Evolutionary conservation across 257 asterid genomes (phyloP).

Genomic region (Solanum sejunctum): DNA sequence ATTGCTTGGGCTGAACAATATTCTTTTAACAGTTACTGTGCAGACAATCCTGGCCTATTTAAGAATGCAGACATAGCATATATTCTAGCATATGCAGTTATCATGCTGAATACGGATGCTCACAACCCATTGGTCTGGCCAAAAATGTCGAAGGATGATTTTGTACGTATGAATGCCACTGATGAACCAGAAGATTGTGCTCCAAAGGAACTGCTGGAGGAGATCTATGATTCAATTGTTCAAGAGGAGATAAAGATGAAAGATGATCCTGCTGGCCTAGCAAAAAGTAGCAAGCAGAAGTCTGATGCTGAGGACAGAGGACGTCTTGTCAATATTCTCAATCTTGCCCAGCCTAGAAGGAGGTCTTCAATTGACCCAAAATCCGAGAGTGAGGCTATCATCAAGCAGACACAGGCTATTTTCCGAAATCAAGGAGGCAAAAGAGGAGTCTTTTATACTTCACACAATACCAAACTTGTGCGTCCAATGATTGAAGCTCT

Average conservation of each 20-base stretch:
- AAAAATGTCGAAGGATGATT: constrained; percentile 95
- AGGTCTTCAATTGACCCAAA: constrained; percentile 56
- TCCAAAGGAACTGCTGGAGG: constrained; percentile 87
- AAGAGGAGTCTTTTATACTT: constrained; percentile 85
- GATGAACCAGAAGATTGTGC: constrained; percentile 93
- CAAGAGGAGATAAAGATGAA: constrained; percentile 94
- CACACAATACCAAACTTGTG: constrained; percentile 79
- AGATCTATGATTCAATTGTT: constrained; percentile 88
- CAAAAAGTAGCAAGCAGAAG: constrained; percentile 66
- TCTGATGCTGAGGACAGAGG: constrained; percentile 72
- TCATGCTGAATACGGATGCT: constrained; percentile 98
- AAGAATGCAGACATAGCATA: constrained; percentile 97
- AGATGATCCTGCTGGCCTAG: constrained; percentile 56
- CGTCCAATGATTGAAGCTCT: constrained; percentile 96
- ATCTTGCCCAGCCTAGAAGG: constrained; percentile 85
- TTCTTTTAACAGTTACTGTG: constrained; percentile 67
- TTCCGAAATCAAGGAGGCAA: constrained; percentile 71
- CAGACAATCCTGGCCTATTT: constrained; percentile 89
- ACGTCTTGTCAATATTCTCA: constrained; percentile 74
- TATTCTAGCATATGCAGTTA: constrained; percentile 98
- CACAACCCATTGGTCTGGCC: constrained; percentile 99
- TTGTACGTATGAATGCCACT: constrained; percentile 61
- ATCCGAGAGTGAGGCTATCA: constrained; percentile 78
- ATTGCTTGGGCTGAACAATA: constrained; percentile 7
- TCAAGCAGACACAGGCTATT: constrained; percentile 77